A percentile compares a stretch with the other conserved stretches of the same genome.
phyloP scores from a whole-genome alignment of 1,284 basidiomycete species.

The Golubevia pallescens region DNA sequence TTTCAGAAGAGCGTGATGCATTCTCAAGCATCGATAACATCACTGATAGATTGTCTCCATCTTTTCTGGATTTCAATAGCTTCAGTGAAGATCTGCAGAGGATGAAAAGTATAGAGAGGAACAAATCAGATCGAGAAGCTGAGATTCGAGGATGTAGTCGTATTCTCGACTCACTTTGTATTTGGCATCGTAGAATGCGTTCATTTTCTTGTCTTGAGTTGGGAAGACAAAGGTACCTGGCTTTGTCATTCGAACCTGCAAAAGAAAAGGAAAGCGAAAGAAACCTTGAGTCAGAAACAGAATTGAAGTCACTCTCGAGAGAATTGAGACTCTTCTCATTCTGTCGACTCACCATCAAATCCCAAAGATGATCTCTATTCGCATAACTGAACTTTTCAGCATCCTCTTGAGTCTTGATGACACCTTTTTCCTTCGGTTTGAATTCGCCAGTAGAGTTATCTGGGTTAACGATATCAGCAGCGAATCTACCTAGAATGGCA shows the following conservation, averaged over 20 bases:
- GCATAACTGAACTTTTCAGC: slow-evolving; percentile 68
- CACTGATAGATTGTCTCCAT: no score
- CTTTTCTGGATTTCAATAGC: slow-evolving; percentile 83
- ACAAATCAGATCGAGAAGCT: no score
- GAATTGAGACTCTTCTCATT: slow-evolving; percentile 3
- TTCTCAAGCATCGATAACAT: no score
- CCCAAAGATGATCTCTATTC: slow-evolving; percentile 79
- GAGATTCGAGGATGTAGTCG: not conserved
- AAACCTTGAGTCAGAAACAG: no score
- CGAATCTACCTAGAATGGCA: slow-evolving; percentile 90
- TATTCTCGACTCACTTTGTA: slow-evolving; percentile 69
- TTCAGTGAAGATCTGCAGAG: slow-evolving; percentile 78
- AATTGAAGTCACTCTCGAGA: not conserved
- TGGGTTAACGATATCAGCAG: slow-evolving; percentile 71
- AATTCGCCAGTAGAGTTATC: slow-evolving; percentile 30
- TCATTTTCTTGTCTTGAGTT: slow-evolving; percentile 70
- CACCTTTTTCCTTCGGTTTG: slow-evolving; percentile 31
- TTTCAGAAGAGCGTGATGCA: no score
- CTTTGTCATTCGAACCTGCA: slow-evolving; percentile 86
- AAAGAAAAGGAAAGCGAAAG: not conserved
- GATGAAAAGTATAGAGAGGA: not conserved
- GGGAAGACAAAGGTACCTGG: slow-evolving; percentile 78
- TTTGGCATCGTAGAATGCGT: slow-evolving; percentile 81
- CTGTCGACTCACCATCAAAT: slow-evolving; percentile 77
- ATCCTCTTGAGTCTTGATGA: slow-evolving; percentile 65